Base-by-base conservation (phyloP, 73 alveolate species). In the Paramecium caudatum region DNA sequence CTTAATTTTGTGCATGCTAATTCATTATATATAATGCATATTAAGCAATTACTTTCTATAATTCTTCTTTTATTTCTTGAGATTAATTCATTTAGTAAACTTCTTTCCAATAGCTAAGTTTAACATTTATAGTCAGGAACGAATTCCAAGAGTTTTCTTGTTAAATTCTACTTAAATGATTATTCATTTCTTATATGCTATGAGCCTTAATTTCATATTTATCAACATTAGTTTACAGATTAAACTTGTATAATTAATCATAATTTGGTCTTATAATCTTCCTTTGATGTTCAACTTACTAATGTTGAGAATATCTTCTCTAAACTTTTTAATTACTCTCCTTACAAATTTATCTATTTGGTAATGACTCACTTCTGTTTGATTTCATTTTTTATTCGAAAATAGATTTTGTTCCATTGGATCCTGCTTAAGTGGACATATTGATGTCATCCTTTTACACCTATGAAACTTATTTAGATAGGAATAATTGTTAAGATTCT, bases 141-240 rank as follows among this genome's bases (percentile, higher is more conserved):
- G 88, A 41, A 74, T 74, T 74, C 88, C 88, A 74, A 27, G 88
- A 74, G 43, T 74, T 74, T 23, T 74, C 65, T 41, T 74, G 43
- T 15, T 63, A 32, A 12, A 74, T 74, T 74, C 5, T 74, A 74
- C 19, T 45, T 8, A 74, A 21, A 19, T 27, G 21, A 39, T 74
- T 37, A 39, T 74, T 74, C 69, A 74, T 27, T 41, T 74, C 88
- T 39, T 7, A 41, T 10, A 74, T 43, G 32, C 88, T 74, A 41
- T 37, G 43, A 7, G 55, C 88, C 19, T 43, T 74, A 10, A 74
- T 41, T 41, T 74, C 88, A 74, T 74, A 74, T 74, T 74, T 74
- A 10, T 45, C 88, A 43, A 37, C 62, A 74, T 74, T 74, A 4
- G 88, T 74, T 43, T 74, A 17, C 5, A 74, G 43, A 74, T 37